Conservation (phyloP, 2,329 filamentous ascomycete genomes). For the Cladophialophora bantiana region DNA sequence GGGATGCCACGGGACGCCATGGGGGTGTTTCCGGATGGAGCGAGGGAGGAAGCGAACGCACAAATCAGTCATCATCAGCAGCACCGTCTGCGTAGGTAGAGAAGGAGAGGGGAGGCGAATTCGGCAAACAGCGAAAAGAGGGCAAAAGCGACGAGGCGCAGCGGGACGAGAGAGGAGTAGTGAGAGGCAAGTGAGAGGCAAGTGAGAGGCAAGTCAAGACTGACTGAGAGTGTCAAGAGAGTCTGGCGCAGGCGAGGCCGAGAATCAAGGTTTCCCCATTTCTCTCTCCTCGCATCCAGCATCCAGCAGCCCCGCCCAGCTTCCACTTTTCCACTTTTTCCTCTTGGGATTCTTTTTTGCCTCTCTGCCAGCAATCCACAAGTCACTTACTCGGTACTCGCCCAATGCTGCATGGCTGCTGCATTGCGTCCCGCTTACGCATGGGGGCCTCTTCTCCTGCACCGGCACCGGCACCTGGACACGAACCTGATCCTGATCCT, state of each 20-base stretch:
- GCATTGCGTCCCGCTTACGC: constrained; percentile 5
- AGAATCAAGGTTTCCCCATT: constrained; percentile 7
- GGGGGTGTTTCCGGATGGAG: constrained; percentile 7
- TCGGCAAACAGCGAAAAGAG: constrained; percentile 9
- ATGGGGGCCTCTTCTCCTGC: constrained; percentile 4
- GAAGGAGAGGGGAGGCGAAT: constrained; percentile 8
- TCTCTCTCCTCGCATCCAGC: constrained; percentile 2
- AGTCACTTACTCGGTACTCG: not conserved
- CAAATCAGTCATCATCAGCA: constrained; percentile 2
- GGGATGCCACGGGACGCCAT: not conserved
- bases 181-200: constrained; percentile 8
- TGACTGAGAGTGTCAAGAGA: not conserved
- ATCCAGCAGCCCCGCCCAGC: constrained; percentile 3
- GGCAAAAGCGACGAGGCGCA: constrained; percentile 18
- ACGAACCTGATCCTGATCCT: constrained; percentile 1
- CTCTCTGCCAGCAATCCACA: not conserved
- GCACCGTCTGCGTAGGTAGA: not conserved
- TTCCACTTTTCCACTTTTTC: constrained; percentile 9
- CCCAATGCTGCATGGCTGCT: constrained; percentile 4
- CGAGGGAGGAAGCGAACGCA: constrained; percentile 4
- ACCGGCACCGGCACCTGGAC: constrained; percentile 4
- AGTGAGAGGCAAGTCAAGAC: constrained; percentile 9
- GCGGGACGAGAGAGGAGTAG: constrained; percentile 10
- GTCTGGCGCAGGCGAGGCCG: constrained; percentile 4
- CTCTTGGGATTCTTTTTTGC: constrained; percentile 6